Evolutionary conservation across 1,284 basidiomycete genomes (phyloP).

Genomic region (Apiotrichum porosum): DNA sequence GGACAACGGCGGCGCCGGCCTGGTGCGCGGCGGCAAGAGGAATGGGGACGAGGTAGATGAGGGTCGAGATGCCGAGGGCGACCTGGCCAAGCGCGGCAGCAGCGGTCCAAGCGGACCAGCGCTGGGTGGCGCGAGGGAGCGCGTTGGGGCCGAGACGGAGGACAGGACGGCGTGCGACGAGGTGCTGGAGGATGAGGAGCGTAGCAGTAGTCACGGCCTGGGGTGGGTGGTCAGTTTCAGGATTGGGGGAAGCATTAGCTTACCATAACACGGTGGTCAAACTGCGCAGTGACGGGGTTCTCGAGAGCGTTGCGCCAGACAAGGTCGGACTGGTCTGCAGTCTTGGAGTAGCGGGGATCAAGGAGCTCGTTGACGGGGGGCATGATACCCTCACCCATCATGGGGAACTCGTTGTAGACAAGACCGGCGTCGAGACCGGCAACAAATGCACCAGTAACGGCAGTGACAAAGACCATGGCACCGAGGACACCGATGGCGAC

Average conservation of each 20-base stretch:
- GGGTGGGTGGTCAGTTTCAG: background rate
- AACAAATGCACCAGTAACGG: conserved; percentile 85
- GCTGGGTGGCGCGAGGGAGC: conserved; percentile 64
- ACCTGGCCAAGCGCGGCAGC: conserved; percentile 83
- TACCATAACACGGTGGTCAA: conserved; percentile 88
- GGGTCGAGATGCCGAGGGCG: conserved; percentile 80
- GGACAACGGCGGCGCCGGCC: conserved; percentile 81
- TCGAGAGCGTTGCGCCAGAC: conserved; percentile 95
- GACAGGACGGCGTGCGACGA: conserved; percentile 55
- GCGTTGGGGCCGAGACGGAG: conserved; percentile 51
- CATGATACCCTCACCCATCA: conserved; percentile 84
- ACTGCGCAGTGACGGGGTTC: conserved; percentile 97
- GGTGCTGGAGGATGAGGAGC: conserved; percentile 62
- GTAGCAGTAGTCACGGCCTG: conserved; percentile 79
- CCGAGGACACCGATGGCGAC: conserved; percentile 60
- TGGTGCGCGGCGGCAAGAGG: conserved; percentile 91
- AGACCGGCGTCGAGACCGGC: conserved; percentile 96
- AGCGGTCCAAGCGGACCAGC: conserved; percentile 64
- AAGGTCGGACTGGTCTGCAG: conserved; percentile 62
- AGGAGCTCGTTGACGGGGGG: conserved; percentile 84
- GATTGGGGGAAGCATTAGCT: conserved; percentile 34
- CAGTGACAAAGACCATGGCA: conserved; percentile 79
- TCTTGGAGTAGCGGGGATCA: conserved; percentile 67
- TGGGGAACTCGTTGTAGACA: conserved; percentile 95
- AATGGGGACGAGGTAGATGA: conserved; percentile 90